These are phyloP conservation scores for Podila epicladia DNA, from an alignment of 192 early-diverging fungal genomes.

Conservation along the genomic window DNA sequence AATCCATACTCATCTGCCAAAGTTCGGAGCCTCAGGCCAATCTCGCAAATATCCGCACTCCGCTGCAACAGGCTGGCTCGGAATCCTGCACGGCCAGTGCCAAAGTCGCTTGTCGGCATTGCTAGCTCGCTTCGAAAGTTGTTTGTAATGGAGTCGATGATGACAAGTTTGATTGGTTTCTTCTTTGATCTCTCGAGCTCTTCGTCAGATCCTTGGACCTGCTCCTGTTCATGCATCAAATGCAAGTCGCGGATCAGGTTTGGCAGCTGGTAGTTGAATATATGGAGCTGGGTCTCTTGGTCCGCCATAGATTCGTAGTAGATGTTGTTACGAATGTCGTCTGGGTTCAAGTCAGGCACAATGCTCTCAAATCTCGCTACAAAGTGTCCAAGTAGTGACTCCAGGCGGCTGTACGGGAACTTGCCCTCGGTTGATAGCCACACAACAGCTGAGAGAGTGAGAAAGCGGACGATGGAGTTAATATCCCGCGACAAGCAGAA, in stretches of 20 bases:
- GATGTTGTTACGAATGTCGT: conserved; percentile 54
- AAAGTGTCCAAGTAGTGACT: conserved; percentile 54
- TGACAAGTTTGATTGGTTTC: conserved; percentile 71
- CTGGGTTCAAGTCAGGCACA: conserved; percentile 25
- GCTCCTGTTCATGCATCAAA: background rate
- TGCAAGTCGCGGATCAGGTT: conserved; percentile 53
- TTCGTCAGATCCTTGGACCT: background rate
- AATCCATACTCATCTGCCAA: conserved; percentile 69
- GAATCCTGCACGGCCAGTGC: conserved; percentile 12
- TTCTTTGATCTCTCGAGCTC: conserved; percentile 52
- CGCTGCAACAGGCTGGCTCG: conserved; percentile 48
- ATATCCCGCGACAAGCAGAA: background rate
- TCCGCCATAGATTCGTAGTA: conserved; percentile 76
- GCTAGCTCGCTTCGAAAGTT: conserved; percentile 68
- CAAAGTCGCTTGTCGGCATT: background rate
- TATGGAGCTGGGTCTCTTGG: conserved; percentile 76
- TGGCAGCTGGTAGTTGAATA: conserved; percentile 79
- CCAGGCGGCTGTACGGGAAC: conserved; percentile 71
- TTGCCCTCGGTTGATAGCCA: conserved; percentile 81
- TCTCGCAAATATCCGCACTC: conserved; percentile 61
- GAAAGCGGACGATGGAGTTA: background rate
- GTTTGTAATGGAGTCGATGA: conserved; percentile 89
- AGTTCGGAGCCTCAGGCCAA: conserved; percentile 70
- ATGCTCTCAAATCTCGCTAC: conserved; percentile 22
- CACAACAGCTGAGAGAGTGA: conserved; percentile 52